These are phyloP conservation scores for Soucietia sequanensis DNA, from an alignment of 805 yeast genomes.

Conservation along the genomic window DNA sequence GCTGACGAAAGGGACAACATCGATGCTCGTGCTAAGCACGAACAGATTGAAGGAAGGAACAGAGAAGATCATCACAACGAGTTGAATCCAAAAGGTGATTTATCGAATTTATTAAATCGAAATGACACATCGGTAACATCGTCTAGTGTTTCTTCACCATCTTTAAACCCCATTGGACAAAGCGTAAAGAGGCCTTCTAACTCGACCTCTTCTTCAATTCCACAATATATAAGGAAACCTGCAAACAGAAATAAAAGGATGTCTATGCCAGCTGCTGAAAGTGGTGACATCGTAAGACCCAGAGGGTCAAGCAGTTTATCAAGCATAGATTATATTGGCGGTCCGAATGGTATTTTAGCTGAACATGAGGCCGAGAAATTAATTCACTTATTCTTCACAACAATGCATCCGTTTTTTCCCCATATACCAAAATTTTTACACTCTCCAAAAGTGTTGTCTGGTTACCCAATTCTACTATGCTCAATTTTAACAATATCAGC, in stretches of 20 bases:
- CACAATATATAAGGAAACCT: conserved; percentile 18
- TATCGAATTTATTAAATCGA: no score
- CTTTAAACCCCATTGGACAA: neutral
- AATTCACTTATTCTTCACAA: conserved; percentile 62
- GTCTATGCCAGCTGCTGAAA: conserved; percentile 44
- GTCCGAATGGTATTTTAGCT: conserved; percentile 51
- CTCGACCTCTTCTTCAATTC: conserved; percentile 9
- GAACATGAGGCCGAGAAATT: conserved; percentile 60
- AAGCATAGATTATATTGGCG: conserved; percentile 66
- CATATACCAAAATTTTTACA: conserved; percentile 76
- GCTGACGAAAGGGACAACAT: conserved; percentile 65
- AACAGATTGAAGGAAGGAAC: conserved; percentile 38
- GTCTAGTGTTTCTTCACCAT: neutral
- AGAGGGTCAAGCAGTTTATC: conserved; percentile 47
- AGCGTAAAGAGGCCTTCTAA: neutral
- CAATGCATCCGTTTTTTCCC: conserved; percentile 90
- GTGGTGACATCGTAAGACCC: conserved; percentile 44
- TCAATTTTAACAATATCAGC: conserved; percentile 79
- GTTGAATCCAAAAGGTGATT: neutral
- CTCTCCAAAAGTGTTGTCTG: conserved; percentile 61
- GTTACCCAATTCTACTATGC: conserved; percentile 78
- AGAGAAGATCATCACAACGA: neutral
- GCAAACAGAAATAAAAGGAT: conserved; percentile 19
- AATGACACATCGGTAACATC: neutral
- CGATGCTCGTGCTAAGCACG: conserved; percentile 50